A percentile compares a stretch with the other conserved stretches of the same genome.
phyloP scores from a whole-genome alignment of 345 rosid genomes.

The Hevea brasiliensis region DNA sequence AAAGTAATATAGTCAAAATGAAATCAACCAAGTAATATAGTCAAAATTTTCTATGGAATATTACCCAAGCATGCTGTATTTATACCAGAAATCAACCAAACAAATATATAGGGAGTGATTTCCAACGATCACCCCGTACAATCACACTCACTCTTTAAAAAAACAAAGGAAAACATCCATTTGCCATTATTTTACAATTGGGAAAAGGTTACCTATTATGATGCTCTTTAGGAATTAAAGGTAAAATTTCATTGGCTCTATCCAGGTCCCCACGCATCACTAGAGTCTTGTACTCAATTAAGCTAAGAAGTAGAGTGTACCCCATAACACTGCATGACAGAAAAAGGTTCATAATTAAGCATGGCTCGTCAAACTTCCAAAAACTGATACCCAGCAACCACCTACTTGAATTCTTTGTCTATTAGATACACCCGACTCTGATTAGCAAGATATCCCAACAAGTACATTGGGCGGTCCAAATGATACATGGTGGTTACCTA shows the following conservation, averaged over 20 bases:
- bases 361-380: slow-evolving; percentile 12
- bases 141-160: background rate
- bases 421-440: slow-evolving; percentile 97
- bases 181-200: background rate
- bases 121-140: background rate
- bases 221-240: slow-evolving; percentile 83
- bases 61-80: background rate
- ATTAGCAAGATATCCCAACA: slow-evolving; percentile 93
- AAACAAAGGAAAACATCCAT: slow-evolving; percentile 4
- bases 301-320: slow-evolving; percentile 78
- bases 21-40: no score
- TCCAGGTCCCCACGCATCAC: slow-evolving; percentile 93
- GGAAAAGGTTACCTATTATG: slow-evolving; percentile 63
- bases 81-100: background rate
- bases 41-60: background rate
- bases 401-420: slow-evolving; percentile 99
- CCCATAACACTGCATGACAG: slow-evolving; percentile 65
- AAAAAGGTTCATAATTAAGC: slow-evolving; percentile 13
- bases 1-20: background rate
- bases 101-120: background rate
- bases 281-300: slow-evolving; percentile 93
- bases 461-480: slow-evolving; percentile 99
- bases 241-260: slow-evolving; percentile 74
- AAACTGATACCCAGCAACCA: slow-evolving; percentile 9
- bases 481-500: slow-evolving; percentile 99